These are phyloP conservation scores for Cystobasidium tubakii DNA, from an alignment of 768 basidiomycete genomes.

Conservation along the genomic window DNA sequence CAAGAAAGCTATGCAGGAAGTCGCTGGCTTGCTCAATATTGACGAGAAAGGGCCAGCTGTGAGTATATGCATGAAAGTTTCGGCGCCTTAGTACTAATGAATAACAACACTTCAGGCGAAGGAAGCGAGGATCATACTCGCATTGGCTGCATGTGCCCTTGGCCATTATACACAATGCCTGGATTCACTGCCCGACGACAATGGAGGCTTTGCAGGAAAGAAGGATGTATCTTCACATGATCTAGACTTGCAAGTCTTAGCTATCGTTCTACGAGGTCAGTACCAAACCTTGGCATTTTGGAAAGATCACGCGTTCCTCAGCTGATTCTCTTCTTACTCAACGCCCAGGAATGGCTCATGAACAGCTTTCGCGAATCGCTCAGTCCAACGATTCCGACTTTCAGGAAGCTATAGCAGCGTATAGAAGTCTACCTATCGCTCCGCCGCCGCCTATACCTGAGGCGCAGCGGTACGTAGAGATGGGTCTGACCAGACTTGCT, in stretches of 20 bases:
- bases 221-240: slow-evolving; percentile 19
- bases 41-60: neutral
- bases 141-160: neutral
- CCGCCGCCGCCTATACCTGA: slow-evolving; percentile 33
- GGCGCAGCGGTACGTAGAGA: slow-evolving; percentile 24
- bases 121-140: slow-evolving; percentile 12
- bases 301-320: too few species aligned
- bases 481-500: slow-evolving; percentile 14
- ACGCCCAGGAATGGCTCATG: slow-evolving; percentile 3
- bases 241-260: slow-evolving; percentile 28
- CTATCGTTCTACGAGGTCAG: slow-evolving; percentile 8
- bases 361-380: neutral
- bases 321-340: too few species aligned
- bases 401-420: neutral
- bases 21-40: neutral
- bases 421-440: slow-evolving; percentile 1
- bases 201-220: neutral
- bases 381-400: neutral
- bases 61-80: neutral
- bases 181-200: neutral
- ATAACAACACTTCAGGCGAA: neutral
- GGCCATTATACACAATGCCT: slow-evolving; percentile 7
- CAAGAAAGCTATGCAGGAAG: neutral
- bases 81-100: neutral
- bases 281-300: neutral